Base-by-base conservation (phyloP, 2,329 filamentous ascomycete genomes). In the Fusarium succisae region DNA sequence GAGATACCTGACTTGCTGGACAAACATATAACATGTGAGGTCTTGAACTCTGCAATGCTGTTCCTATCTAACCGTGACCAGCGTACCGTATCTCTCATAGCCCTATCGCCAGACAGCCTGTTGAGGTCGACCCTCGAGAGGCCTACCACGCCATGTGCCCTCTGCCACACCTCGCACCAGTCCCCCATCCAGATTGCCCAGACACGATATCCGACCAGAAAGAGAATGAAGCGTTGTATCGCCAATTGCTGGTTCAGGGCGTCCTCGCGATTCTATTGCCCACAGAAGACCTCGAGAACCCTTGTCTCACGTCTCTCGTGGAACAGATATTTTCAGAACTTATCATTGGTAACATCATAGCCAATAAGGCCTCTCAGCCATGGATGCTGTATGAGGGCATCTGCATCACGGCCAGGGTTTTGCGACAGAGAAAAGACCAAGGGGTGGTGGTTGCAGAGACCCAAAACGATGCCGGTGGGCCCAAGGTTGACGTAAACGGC, bases 221-320 rank as follows among this genome's bases (percentile, higher is more conserved):
- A 65, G 89, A 92, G 70, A 96, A 95, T 78, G 96, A 98, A 84
- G 87, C 88, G 32, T 87, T 90, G 51, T 98, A 98, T 86, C 93
- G 96, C 76, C 94, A 97, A 80, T 86, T 98, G 64, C 87, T 98
- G n/a, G 92, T 95, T 22, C 91, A 95, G 79, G 94, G 92, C 37
- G 87, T 95, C 43, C 86, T 99, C 70, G 92, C 94, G 30, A 87
- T 98, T 59, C 88, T 99, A 22, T 87, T 99, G 26, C 96, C 96
- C 15, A 96, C 95, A 22, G 96, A 98, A 79, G 96, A 98, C 81
- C 86, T 98, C 44, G 91, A 96, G 79, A 98, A 98, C 81, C 90
- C 90, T 61, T 97, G 94, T 81, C 86, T 98, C 78, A 92, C 93
- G 64, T 89, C 94, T 41, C 86, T 99, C 70, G 92, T 98, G 71